Evolutionary conservation across 2,329 filamentous ascomycete species (phyloP).

Genomic region (Boeremia exigua): DNA sequence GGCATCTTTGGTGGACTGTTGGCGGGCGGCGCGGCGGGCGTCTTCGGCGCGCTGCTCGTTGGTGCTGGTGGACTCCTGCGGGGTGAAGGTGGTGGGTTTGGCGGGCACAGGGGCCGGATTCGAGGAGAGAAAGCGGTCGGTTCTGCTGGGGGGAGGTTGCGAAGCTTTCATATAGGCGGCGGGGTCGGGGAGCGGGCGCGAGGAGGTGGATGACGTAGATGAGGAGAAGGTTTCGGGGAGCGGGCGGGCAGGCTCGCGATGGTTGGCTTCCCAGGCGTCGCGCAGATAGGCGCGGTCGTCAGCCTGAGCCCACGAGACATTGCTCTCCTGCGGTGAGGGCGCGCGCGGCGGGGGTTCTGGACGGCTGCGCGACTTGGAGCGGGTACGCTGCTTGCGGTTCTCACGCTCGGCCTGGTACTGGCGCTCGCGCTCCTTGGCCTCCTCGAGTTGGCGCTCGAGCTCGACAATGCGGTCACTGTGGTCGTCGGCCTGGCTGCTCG

Average conservation of each 20-base stretch:
- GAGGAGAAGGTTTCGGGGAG: conserved; percentile 27
- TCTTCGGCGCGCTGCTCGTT: conserved; percentile 69
- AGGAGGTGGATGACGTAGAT: conserved; percentile 30
- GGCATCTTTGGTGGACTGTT: conserved; percentile 66
- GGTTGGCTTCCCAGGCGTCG: conserved; percentile 59
- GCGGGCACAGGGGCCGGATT: conserved; percentile 59
- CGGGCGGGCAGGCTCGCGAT: conserved; percentile 37
- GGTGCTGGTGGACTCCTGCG: conserved; percentile 62
- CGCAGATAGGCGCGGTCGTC: conserved; percentile 70
- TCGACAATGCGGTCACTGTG: conserved; percentile 73
- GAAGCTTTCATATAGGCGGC: conserved; percentile 34
- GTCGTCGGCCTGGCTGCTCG: conserved; percentile 50
- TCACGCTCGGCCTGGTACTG: conserved; percentile 68
- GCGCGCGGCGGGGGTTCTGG: conserved; percentile 46
- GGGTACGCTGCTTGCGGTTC: conserved; percentile 52
- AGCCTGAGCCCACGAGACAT: conserved; percentile 66
- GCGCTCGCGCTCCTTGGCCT: conserved; percentile 70
- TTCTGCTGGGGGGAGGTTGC: conserved; percentile 50
- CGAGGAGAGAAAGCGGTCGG: conserved; percentile 63
- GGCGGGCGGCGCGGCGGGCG: conserved; percentile 63
- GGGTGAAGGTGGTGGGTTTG: conserved; percentile 49
- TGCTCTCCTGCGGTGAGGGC: conserved; percentile 57
- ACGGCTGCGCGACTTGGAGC: conserved; percentile 44
- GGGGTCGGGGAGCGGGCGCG: conserved; percentile 43
- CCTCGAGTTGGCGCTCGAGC: conserved; percentile 75